Base-by-base conservation (phyloP, 2,329 filamentous ascomycete species). In the Parastagonospora avenae region DNA sequence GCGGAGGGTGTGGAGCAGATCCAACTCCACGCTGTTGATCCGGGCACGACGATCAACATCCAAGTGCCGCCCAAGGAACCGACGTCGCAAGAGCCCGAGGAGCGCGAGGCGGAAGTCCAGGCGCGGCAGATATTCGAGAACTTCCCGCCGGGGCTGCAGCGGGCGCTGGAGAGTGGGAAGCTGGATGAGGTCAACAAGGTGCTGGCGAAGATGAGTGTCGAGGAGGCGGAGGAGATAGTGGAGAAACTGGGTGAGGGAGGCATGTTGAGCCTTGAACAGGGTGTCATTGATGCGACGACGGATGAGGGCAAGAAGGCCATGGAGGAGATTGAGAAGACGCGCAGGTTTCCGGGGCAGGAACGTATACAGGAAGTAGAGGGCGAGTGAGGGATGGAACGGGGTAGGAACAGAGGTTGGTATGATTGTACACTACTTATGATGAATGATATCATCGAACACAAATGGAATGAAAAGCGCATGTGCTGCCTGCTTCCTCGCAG, bases 221-320 rank as follows among this genome's bases (percentile, higher is more conserved):
- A 91, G 28, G 91, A 95, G 62, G 92, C 92, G 0, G 92, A 96
- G 74, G 88, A 91, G 62, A 78, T 96, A 42, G 90, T 96, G 14
- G 88, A 86, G 62, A 84, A 92, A 68, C 77, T 96, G 54, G 85
- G 91, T 28, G 83, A 94, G 77, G 91, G 91, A 12, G 91, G 90
- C 32, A 93, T 97, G 80, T 76, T 99, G 60, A 96, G 90, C 71
- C 74, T 99, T 43, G 92, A 97, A 72, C 87, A 96, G 68, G 87
- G 95, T 42, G 91, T 99, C 44, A 95, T 99, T 62, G 94, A 99
- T 76, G 91, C 92, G 1, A 99, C 92, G 39, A 96, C 93, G 2
- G 88, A 92, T 68, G 87, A 94, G 71, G 92, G 92, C 2, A 83
- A 88, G 78, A 84, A 87, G 71, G 86, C 87, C 68, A 80, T 93